phyloP scores from a whole-genome alignment of 2,329 filamentous ascomycete genomes.

The Thielaviopsis musarum region DNA sequence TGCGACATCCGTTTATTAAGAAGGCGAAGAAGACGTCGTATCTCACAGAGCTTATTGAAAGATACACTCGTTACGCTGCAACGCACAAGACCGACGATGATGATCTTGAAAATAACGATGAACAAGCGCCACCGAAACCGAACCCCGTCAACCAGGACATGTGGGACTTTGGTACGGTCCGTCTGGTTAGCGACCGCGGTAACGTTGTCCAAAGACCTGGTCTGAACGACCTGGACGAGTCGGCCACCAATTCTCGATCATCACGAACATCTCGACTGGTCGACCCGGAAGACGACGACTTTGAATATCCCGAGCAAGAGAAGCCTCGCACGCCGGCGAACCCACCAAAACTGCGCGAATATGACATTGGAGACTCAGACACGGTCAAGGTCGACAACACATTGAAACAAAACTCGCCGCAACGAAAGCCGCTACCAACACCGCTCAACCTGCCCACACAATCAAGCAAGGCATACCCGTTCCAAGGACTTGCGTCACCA shows the following conservation, averaged over 20 bases:
- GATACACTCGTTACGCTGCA: slow-evolving; percentile 73
- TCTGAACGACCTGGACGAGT: slow-evolving; percentile 58
- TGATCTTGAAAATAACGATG: slow-evolving; percentile 35
- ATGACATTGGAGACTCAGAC: slow-evolving; percentile 26
- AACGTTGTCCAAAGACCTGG: slow-evolving; percentile 38
- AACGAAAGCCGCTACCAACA: slow-evolving; percentile 34
- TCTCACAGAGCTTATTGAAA: slow-evolving; percentile 85
- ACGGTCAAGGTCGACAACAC: slow-evolving; percentile 38
- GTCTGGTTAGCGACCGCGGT: slow-evolving; percentile 55
- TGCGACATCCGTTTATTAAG: slow-evolving; percentile 80
- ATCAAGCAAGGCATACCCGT: slow-evolving; percentile 3
- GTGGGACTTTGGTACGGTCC: slow-evolving; percentile 96
- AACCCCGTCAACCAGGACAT: slow-evolving; percentile 54
- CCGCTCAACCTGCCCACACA: slow-evolving; percentile 7
- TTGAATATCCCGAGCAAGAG: slow-evolving; percentile 26
- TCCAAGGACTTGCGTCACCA: slow-evolving; percentile 28
- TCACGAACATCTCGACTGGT: slow-evolving; percentile 25
- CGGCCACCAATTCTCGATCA: slow-evolving; percentile 59
- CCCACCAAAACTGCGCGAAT: slow-evolving; percentile 34
- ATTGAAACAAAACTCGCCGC: slow-evolving; percentile 42
- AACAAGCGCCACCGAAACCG: slow-evolving; percentile 31
- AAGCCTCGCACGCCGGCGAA: slow-evolving; percentile 27
- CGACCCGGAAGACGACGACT: slow-evolving; percentile 29
- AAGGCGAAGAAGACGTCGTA: slow-evolving; percentile 93
- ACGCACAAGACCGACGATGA: slow-evolving; percentile 58